These are phyloP conservation scores for Eutrema yunnanense DNA, from an alignment of 345 rosid species.

Conservation along the genomic window DNA sequence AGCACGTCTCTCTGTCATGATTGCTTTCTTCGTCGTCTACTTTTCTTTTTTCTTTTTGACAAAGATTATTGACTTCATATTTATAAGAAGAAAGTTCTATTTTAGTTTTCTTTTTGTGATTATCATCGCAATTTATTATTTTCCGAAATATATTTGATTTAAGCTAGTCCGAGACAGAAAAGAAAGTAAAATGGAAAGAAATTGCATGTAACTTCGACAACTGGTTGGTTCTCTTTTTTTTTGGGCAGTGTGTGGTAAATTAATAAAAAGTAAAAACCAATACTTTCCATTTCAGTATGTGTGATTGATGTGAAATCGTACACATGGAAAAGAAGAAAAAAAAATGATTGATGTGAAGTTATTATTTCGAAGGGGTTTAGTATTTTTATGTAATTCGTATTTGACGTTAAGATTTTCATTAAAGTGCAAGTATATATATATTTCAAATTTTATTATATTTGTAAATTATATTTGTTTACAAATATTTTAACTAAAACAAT, in stretches of 20 bases:
- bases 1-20: not conserved
- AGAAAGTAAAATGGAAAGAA: not conserved
- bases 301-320: too few species aligned
- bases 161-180: not conserved
- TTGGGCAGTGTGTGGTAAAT: not conserved
- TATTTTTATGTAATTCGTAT: too few species aligned
- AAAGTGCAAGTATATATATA: too few species aligned
- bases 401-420: too few species aligned
- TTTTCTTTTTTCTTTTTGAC: not conserved
- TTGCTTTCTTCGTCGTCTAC: not conserved
- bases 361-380: too few species aligned
- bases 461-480: too few species aligned
- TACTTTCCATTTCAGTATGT: too few species aligned
- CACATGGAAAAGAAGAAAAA: too few species aligned
- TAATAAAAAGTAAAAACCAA: too few species aligned
- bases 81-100: not conserved
- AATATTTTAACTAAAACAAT: too few species aligned
- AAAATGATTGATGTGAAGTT: too few species aligned
- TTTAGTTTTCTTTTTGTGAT: not conserved
- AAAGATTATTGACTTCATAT: not conserved
- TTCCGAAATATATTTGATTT: not conserved
- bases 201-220: not conserved
- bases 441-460: too few species aligned
- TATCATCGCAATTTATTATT: not conserved
- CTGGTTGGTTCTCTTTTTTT: slow-evolving; percentile 2